These are phyloP conservation scores for Yamadazyma ubonensis DNA, from an alignment of 805 yeast species.

Conservation along the genomic window DNA sequence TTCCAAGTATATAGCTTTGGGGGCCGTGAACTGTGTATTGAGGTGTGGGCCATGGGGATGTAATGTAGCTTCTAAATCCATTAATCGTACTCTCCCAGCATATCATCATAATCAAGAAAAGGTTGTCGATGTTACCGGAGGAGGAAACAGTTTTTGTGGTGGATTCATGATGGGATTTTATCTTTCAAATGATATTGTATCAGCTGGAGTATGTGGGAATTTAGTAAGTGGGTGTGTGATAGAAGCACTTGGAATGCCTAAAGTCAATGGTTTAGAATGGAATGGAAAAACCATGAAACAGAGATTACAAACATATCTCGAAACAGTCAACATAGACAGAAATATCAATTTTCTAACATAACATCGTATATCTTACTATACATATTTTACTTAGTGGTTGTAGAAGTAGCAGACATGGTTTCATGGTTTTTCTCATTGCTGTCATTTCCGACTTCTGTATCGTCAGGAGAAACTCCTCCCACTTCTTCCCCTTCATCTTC, in stretches of 20 bases:
- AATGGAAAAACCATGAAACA: constrained; percentile 52
- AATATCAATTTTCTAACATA: background rate
- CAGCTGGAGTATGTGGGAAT: constrained; percentile 61
- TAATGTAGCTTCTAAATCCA: constrained; percentile 35
- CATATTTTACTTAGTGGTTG: no score
- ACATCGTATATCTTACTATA: background rate
- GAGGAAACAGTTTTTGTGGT: constrained; percentile 46
- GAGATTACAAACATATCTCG: constrained; percentile 43
- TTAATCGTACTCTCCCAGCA: constrained; percentile 60
- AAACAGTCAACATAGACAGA: background rate
- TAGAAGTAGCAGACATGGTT: no score
- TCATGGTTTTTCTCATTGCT: no score
- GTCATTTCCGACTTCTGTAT: no score
- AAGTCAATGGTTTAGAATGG: constrained; percentile 47
- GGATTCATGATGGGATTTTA: constrained; percentile 54
- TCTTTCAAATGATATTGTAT: constrained; percentile 50
- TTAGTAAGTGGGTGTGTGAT: constrained; percentile 80
- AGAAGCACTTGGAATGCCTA: constrained; percentile 77
- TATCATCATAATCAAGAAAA: constrained; percentile 52
- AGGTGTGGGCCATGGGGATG: constrained; percentile 81
- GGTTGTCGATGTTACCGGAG: constrained; percentile 46
- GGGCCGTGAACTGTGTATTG: constrained; percentile 49
- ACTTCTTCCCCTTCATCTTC: background rate
- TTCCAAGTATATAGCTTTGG: constrained; percentile 14
- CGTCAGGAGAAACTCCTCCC: background rate